A percentile compares a stretch with the other conserved stretches of the same genome.
phyloP scores from a whole-genome alignment of 495 filamentous ascomycete species.

The Xylaria telfairii region DNA sequence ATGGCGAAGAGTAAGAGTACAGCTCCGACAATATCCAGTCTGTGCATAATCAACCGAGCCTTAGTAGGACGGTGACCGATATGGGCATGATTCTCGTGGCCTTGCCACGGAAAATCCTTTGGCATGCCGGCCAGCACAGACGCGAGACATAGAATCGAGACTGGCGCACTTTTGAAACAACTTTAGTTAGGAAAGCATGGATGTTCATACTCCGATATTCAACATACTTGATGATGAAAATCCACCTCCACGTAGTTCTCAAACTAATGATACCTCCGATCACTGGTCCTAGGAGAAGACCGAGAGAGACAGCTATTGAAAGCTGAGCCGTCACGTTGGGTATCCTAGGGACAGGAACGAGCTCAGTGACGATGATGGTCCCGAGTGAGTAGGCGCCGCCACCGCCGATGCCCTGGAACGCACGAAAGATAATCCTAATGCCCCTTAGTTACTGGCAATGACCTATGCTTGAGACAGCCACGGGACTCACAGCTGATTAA shows the following conservation, averaged over 20 bases:
- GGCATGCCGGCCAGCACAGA: not conserved
- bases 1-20: slow-evolving; percentile 31
- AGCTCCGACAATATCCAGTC: slow-evolving; percentile 29
- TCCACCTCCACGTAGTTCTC: slow-evolving; percentile 22
- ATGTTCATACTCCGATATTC: too few relatives aligned
- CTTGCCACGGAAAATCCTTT: slow-evolving; percentile 14
- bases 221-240: slow-evolving; percentile 48
- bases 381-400: slow-evolving; percentile 44
- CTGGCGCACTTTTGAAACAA: not conserved
- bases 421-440: slow-evolving; percentile 57
- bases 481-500: slow-evolving; percentile 58
- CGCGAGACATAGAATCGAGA: not conserved
- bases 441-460: too few relatives aligned
- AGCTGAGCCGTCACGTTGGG: not conserved
- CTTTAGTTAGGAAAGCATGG: too few relatives aligned
- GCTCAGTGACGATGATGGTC: not conserved
- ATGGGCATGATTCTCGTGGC: too few relatives aligned
- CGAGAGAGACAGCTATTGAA: not conserved
- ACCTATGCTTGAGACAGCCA: too few relatives aligned
- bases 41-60: too few relatives aligned
- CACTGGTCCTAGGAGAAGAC: not conserved
- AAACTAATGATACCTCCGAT: not conserved
- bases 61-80: too few relatives aligned
- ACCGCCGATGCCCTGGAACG: slow-evolving; percentile 62
- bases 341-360: slow-evolving; percentile 8